Evolutionary conservation across 139 green algal genomes (phyloP).

Genomic region (Dunaliella sp.): DNA sequence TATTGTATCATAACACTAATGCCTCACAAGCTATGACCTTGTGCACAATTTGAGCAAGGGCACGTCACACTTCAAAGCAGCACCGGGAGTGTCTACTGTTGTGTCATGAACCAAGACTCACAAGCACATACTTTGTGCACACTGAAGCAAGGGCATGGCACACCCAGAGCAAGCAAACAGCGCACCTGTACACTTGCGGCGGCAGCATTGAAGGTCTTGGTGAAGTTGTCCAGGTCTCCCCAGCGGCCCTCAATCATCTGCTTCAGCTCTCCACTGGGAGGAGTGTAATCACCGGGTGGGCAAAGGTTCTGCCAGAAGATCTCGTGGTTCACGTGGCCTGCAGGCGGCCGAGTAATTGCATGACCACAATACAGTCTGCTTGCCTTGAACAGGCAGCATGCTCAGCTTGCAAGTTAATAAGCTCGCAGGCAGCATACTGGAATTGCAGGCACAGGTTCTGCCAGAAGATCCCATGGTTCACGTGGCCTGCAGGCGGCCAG

Average conservation of each 20-base stretch:
- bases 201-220: slow-evolving; percentile 68
- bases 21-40: not conserved
- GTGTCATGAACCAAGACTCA: no score
- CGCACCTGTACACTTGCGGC: slow-evolving; percentile 79
- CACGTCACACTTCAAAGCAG: no score
- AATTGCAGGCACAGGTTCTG: no score
- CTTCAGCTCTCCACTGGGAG: slow-evolving; percentile 69
- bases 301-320: slow-evolving; percentile 96
- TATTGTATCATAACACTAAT: not conserved
- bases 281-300: slow-evolving; percentile 79
- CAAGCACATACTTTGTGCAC: no score
- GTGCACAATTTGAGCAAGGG: not conserved
- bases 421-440: not conserved
- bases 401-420: not conserved
- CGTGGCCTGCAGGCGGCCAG: slow-evolving; percentile 72
- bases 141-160: no score
- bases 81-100: not conserved
- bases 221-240: slow-evolving; percentile 81
- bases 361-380: not conserved
- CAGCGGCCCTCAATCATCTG: slow-evolving; percentile 80
- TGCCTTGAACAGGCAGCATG: not conserved
- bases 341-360: not conserved
- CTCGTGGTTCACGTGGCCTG: slow-evolving; percentile 95
- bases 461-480: no score
- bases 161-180: no score